Evolutionary conservation across 306 rosid species (phyloP), one percentile per base, ranked within the genome.

Genomic region (Pterocarpus santalinus): DNA sequence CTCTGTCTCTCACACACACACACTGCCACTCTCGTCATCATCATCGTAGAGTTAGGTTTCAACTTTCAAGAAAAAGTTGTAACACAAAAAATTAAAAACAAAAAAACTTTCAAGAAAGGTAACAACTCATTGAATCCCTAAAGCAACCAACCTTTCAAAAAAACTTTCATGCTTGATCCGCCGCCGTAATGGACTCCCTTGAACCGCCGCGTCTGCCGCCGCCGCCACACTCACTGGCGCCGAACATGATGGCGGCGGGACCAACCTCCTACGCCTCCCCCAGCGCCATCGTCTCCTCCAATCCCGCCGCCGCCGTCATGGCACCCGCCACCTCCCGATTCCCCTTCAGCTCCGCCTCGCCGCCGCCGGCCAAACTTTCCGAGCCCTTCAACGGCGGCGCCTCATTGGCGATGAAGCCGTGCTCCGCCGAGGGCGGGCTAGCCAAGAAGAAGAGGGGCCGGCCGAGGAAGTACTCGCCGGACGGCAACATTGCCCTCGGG

Each of bases 361-460:
- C 77, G 35, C 82, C 77, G 6, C 66, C 83, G 6, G 10, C 93
- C n/a, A 77, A 85, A 57, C 86, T 84, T 7, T 70, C 90, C 57
- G 97, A 92, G 34, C 80, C 92, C 13, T 70, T 87, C 69, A 44
- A 72, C 47, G 30, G 15, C 46, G 56, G 62, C 75, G 28, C 62
- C 30, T 76, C 90, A 10, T 73, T 87, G 39, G 84, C 86, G 32
- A 15, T 87, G 81, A 83, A 86, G 77, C 78, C 94, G 2, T 84
- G 88, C 11, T 43, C 49, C 49, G 12, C 10, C 11, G 8, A 2
- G 2, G 49, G 9, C 0, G 88, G 83, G 9, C 87, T 90, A 28
- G 84, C 79, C 3, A 95, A 92, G 93, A 95, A 91, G 86, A 95
- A 90, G 90, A 86, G 99, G 3, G 99, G 99, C 16, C 86, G 99